Evolutionary conservation across 2,329 filamentous ascomycete species (phyloP), one percentile per base, ranked within the genome.

Genomic region (Aureobasidium sp.): DNA sequence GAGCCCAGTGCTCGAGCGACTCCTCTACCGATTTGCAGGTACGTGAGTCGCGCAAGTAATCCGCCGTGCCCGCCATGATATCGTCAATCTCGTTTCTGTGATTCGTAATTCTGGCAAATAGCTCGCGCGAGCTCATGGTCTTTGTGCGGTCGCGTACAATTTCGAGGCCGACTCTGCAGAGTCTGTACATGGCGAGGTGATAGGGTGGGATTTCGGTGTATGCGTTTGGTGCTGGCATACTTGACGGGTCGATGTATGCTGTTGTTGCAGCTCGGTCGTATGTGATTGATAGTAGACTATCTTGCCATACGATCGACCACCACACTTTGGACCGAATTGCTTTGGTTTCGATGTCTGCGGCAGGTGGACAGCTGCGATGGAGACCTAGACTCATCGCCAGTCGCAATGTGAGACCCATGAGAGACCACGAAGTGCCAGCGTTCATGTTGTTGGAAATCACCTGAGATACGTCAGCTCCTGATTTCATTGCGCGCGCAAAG

Each of bases 251-350:
- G 57, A 78, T 75, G n/a, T 82, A 80, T 6, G 82, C 81, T 29
- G 76, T 80, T 15, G 81, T 82, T 2, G 82, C 82, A 1, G 79
- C 79, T 41, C 84, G 75, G 67, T 87, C 84, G 67, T 86, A 87
- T 2, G 83, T 86, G 36, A 87, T 80, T 9, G 83, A 86, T 27
- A 87, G 79, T 51, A 86, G 76, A 62, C 82, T 85, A 67, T 87
- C 84, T 68, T 86, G 84, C 84, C 84, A 87, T 36, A 85, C 78
- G 66, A 86, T 78, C 2, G 82, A 82, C 84, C 84, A 87, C 76
- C 76, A 78, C 11, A 76, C 71, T 63, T 76, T 78, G 62, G 71
- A 75, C 29, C 75, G 68, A 12, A 68, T 65, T 8, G 74, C 69
- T 45, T 70, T 74, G 34, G 73, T 72, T 58, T 84, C 80, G 7